Evolutionary conservation across 208 protist genomes (phyloP), one percentile per base, ranked within the genome.

Genomic region (Leishmania gerbilli): DNA sequence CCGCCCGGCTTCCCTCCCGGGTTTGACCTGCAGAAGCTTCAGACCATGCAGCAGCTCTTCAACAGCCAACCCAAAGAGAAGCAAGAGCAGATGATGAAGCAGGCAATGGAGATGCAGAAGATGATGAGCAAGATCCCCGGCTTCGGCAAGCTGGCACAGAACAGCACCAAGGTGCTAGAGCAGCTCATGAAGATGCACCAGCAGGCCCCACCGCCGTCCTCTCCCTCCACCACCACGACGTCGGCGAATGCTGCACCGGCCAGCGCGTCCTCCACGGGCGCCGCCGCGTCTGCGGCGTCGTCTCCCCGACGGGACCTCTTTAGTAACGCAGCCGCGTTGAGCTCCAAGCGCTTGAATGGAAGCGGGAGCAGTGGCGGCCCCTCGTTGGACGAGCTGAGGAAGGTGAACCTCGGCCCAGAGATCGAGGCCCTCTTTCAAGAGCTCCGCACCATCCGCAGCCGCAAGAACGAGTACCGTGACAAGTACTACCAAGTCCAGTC

Each of bases 401-500:
- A 91, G 74, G 85, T 98, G 21, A 95, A 97, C 77, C 88, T 98
- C 37, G 95, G 95, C 19, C 85, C 90, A 0, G 95, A 98, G 80
- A 96, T 98, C 77, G 95, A 98, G 79, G 92, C 88, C 21, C 93
- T 98, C 31, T 98, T 98, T 77, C 83, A 85, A 5, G 93, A 98
- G 83, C 90, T 98, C 1, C 79, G 83, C 27, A 83, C 84, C 5
- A 94, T 97, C 51, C 93, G 95, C 21, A 71, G 34, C 21, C 93
- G 91, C 80, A 97, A 96, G 79, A 98, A 96, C 76, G 85, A 92
- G 45, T 98, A 97, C 64, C 91, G 93, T n/a, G 88, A 88, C 75
- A 91, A 91, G 84, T 89, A 89, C 78, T 42, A 87, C 72, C 60
- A 81, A 21, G 82, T 77, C 45, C 82, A 91, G 72, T 65, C 79